Evolutionary conservation across 1,139 yeast species (phyloP).

Genomic region (Suhomyces chickasaworum): DNA sequence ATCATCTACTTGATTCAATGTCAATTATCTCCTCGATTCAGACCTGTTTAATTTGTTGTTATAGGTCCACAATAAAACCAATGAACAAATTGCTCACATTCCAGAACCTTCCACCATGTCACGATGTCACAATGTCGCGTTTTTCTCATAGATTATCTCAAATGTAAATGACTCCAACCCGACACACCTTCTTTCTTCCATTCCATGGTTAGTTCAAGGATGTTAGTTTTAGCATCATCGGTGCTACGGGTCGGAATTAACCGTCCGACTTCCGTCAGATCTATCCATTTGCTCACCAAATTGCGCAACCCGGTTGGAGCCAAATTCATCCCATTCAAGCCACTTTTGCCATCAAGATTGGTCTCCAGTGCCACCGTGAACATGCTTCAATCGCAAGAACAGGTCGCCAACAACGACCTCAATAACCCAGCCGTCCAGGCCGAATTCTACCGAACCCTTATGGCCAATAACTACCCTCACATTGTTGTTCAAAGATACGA

Average conservation of each 20-base stretch:
- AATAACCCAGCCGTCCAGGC: constrained; percentile 74
- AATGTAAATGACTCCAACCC: background rate
- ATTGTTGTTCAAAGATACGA: constrained; percentile 91
- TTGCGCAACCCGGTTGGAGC: background rate
- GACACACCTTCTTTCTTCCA: constrained; percentile 1
- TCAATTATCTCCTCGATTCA: too few species aligned
- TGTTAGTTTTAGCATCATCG: constrained; percentile 6
- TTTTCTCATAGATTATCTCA: constrained; percentile 2
- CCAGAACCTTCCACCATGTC: constrained; percentile 4
- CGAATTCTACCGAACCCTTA: constrained; percentile 70
- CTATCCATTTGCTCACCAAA: constrained; percentile 2
- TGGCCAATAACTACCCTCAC: constrained; percentile 85
- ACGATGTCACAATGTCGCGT: constrained; percentile 7
- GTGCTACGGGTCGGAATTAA: constrained; percentile 1
- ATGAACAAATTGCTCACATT: background rate
- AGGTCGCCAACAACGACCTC: constrained; percentile 74
- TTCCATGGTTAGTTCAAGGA: constrained; percentile 8
- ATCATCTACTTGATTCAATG: too few species aligned
- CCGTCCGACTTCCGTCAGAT: constrained; percentile 6
- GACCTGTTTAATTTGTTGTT: too few species aligned
- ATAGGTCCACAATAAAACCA: too few species aligned
- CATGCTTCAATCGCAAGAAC: constrained; percentile 71
- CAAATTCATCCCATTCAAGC: background rate
- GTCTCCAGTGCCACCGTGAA: constrained; percentile 31
- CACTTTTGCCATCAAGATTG: background rate